phyloP scores from a whole-genome alignment of 2,329 filamentous ascomycete genomes.

The Aureobasidium uvarum region DNA sequence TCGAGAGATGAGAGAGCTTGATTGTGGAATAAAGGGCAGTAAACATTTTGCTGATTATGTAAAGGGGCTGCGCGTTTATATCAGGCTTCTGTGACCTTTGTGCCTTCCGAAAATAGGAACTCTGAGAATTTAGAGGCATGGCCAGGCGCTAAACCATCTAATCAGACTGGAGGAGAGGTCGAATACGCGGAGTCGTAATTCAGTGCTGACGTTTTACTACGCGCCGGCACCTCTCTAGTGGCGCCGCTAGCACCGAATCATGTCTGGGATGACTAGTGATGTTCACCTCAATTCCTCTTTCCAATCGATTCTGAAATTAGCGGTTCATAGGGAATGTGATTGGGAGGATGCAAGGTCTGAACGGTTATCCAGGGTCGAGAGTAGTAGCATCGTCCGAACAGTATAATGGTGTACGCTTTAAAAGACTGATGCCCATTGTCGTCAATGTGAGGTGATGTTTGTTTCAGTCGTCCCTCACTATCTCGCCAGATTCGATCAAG shows the following conservation, averaged over 20 bases:
- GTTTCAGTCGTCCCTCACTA: slow-evolving; percentile 23
- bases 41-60: neutral
- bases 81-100: neutral
- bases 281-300: neutral
- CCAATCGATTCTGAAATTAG: neutral
- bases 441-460: neutral
- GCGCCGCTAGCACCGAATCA: neutral
- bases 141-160: neutral
- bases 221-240: neutral
- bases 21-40: neutral
- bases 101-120: neutral
- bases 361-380: neutral
- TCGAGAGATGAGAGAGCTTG: neutral
- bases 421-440: neutral
- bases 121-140: neutral
- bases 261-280: neutral
- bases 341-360: slow-evolving; percentile 2
- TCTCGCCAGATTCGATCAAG: slow-evolving; percentile 31
- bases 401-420: neutral
- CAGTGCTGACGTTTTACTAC: neutral
- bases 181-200: neutral
- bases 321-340: neutral
- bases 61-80: neutral
- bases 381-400: neutral
- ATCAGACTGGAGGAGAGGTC: neutral